Evolutionary conservation across 1,284 basidiomycete species (phyloP).

Genomic region (Puccinia novopanici): DNA sequence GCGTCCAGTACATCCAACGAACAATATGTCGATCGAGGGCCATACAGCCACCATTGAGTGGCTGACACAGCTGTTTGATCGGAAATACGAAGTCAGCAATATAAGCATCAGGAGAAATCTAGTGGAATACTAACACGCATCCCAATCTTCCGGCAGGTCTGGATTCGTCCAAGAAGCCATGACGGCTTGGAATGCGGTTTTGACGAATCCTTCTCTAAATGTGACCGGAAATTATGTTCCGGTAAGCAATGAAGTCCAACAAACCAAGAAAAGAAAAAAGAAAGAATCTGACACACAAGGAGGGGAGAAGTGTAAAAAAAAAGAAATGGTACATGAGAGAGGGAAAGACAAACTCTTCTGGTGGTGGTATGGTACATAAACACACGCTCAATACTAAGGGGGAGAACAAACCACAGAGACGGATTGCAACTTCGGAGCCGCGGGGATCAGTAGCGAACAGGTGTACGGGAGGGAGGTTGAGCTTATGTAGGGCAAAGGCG

Average conservation of each 20-base stretch:
- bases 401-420: constrained; percentile 22
- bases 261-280: not conserved
- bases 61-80: constrained; percentile 34
- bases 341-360: constrained; percentile 36
- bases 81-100: constrained; percentile 4
- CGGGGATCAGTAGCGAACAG: constrained; percentile 5
- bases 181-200: constrained; percentile 33
- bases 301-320: not conserved
- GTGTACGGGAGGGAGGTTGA: constrained; percentile 34
- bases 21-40: constrained; percentile 19
- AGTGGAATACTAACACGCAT: constrained; percentile 31
- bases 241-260: not conserved
- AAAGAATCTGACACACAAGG: not conserved
- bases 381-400: constrained; percentile 36
- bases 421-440: constrained; percentile 24
- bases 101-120: not conserved
- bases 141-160: constrained; percentile 47
- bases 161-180: constrained; percentile 35
- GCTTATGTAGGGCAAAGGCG: constrained; percentile 29
- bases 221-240: not conserved
- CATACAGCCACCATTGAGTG: constrained; percentile 49
- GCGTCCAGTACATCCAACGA: constrained; percentile 30
- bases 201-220: constrained; percentile 41
- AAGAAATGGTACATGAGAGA: not conserved
- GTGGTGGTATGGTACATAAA: constrained; percentile 39